Percentiles rank a stretch among this genome's conserved stretches.
Conservation (phyloP, 768 basidiomycete genomes). For the Boletus sp. region DNA sequence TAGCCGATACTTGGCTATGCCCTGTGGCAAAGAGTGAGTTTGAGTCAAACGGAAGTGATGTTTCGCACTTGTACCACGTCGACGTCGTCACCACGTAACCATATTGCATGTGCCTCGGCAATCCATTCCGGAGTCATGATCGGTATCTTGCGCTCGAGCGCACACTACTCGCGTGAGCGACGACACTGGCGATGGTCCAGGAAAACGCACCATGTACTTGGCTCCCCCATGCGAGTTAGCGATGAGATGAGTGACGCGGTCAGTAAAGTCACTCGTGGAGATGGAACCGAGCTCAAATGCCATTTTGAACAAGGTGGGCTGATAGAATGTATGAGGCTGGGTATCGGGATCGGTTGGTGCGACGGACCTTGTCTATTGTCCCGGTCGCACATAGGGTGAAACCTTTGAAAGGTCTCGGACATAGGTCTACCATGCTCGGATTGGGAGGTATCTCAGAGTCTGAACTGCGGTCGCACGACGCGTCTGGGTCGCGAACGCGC, state of each 20-base stretch:
- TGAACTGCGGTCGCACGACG: slow-evolving; percentile 40
- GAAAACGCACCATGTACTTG: slow-evolving; percentile 68
- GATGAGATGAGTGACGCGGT: slow-evolving; percentile 84
- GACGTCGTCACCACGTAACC: slow-evolving; percentile 81
- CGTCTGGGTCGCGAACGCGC: slow-evolving; percentile 17
- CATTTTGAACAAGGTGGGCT: slow-evolving; percentile 73
- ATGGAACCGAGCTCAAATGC: slow-evolving; percentile 80
- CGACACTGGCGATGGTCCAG: not conserved
- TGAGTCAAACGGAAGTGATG: not conserved
- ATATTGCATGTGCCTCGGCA: slow-evolving; percentile 61
- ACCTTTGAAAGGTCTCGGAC: slow-evolving; percentile 67
- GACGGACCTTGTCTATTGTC: slow-evolving; percentile 69
- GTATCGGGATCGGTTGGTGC: slow-evolving; percentile 3
- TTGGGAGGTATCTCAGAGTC: slow-evolving; percentile 52
- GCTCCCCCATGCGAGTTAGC: slow-evolving; percentile 77
- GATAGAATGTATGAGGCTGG: not conserved
- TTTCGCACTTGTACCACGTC: slow-evolving; percentile 56
- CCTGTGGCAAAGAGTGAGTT: slow-evolving; percentile 39
- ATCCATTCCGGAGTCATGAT: slow-evolving; percentile 83
- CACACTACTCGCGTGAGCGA: slow-evolving; percentile 54
- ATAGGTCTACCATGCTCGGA: slow-evolving; percentile 43
- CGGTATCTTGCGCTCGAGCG: slow-evolving; percentile 75
- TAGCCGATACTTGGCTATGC: slow-evolving; percentile 57
- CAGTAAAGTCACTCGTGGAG: slow-evolving; percentile 70
- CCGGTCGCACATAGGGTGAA: slow-evolving; percentile 75